Base-by-base conservation (phyloP, 2,329 filamentous ascomycete genomes). In the Penicillium sp. region DNA sequence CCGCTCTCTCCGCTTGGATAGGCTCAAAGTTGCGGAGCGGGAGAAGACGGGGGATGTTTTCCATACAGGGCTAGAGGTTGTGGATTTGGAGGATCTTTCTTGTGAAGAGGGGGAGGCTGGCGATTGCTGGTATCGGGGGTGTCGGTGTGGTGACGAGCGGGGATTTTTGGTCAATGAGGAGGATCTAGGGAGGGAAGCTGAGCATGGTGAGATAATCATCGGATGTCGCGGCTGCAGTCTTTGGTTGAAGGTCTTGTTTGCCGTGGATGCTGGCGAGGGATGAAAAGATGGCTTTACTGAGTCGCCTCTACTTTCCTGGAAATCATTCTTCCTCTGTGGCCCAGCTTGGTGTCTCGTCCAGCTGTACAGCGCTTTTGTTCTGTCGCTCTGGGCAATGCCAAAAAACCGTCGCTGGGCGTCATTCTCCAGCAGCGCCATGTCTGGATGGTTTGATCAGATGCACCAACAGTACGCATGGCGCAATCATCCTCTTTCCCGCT, bases 211-310 rank as follows among this genome's bases (percentile, higher is more conserved):
- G 67, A 71, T 84, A 52, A 68, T 82, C 38, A 74, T 81, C 14
- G 80, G 80, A 2, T 85, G 82, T 70, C 72, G 73, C 49, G 81
- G 82, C 30, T 85, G 82, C 66, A 84, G 81, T 73, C 71, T 85
- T 50, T 84, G 79, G 77, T 72, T 84, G 52, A 78, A 78, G 63
- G 75, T 85, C 37, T 67, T 79, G 55, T 85, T 84, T 72, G 78
- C 75, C 11, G 57, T 58, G 33, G 63, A 63, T 49, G 75, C 72
- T 8, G 64, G 61, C 39, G 60, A 58, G 30, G 53, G 59, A 57
- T 49, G 50, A 41, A 22, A 11, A 19, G 18, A 29, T 31, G 28
- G 11, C 2, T 27, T 27, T 22, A 6, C 28, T 18, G 16, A 10
- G 11, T 31, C 7, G 14, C n/a, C n/a, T 13, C 13, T n/a, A 18